Evolutionary conservation across 331 rosid species (phyloP).

Genomic region (Rhamnella rubrinervis): DNA sequence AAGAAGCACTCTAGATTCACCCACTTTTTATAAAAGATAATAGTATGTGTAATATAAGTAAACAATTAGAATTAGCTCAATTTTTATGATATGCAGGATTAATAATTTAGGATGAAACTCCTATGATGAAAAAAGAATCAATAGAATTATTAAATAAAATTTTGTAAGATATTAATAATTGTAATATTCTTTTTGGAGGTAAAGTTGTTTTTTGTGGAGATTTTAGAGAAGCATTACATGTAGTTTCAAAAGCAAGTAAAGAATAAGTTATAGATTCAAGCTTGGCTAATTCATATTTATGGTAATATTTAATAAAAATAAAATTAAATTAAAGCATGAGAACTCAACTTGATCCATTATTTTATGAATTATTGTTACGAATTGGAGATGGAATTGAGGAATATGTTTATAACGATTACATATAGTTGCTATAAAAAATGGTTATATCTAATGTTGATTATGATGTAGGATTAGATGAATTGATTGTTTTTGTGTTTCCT

Average conservation of each 20-base stretch:
- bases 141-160: neutral
- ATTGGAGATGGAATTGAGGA: conserved; percentile 7
- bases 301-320: neutral
- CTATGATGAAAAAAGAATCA: neutral
- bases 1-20: no score
- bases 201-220: neutral
- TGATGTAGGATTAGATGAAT: neutral
- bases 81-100: neutral
- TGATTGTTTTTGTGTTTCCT: neutral
- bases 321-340: conserved; percentile 1
- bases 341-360: neutral
- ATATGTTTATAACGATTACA: neutral
- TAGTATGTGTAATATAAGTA: no score
- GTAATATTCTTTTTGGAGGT: neutral
- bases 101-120: conserved; percentile 16
- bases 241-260: conserved; percentile 3
- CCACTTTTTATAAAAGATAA: no score
- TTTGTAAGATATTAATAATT: neutral
- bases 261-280: neutral
- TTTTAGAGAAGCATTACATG: conserved; percentile 12
- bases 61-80: no score
- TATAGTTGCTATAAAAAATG: neutral
- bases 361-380: neutral
- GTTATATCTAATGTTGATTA: neutral
- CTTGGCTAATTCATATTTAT: conserved; percentile 5